A percentile compares a stretch with the other conserved stretches of the same genome.
phyloP scores from a whole-genome alignment of 2,329 filamentous ascomycete species.

The Neoascochyta sp. region DNA sequence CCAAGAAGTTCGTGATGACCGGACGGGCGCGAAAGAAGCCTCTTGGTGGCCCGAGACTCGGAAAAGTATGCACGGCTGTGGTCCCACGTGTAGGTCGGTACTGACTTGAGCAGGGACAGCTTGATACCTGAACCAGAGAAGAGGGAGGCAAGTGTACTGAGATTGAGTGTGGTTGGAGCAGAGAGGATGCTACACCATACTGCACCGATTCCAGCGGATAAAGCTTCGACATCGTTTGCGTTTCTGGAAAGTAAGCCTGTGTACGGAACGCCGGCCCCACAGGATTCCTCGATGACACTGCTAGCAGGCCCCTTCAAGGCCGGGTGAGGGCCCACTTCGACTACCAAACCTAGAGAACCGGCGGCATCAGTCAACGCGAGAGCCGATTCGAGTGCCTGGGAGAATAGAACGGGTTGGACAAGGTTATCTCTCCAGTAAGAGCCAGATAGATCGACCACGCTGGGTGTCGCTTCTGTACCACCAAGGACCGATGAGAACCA shows the following conservation, averaged over 20 bases:
- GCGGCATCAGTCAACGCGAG: no score
- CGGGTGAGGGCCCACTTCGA: slow-evolving; percentile 3
- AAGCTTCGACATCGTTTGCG: slow-evolving; percentile 8
- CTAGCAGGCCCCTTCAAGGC: slow-evolving; percentile 2
- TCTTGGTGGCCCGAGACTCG: slow-evolving; percentile 9
- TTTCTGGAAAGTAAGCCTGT: slow-evolving; percentile 12
- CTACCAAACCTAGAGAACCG: no score
- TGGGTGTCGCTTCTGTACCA: slow-evolving; percentile 13
- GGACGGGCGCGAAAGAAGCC: slow-evolving; percentile 11
- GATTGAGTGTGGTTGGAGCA: slow-evolving; percentile 4
- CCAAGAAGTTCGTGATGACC: slow-evolving; percentile 11
- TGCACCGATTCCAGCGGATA: slow-evolving; percentile 3
- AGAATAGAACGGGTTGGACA: slow-evolving; percentile 6
- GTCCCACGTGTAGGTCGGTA: slow-evolving; percentile 32
- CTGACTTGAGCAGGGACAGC: slow-evolving; percentile 1
- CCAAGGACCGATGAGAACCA: no score
- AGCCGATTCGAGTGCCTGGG: background rate
- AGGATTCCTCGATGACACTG: slow-evolving; percentile 1
- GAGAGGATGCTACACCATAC: background rate
- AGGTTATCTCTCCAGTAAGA: slow-evolving; percentile 51
- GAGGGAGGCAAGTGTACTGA: no score
- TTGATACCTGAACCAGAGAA: no score
- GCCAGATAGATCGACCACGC: no score
- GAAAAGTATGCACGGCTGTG: slow-evolving; percentile 24
- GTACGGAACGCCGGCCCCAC: slow-evolving; percentile 7